A percentile compares a stretch with the other conserved stretches of the same genome.
Evolutionary conservation across 768 basidiomycete genomes (phyloP).

Genomic region (Albatrellus ellisii): DNA sequence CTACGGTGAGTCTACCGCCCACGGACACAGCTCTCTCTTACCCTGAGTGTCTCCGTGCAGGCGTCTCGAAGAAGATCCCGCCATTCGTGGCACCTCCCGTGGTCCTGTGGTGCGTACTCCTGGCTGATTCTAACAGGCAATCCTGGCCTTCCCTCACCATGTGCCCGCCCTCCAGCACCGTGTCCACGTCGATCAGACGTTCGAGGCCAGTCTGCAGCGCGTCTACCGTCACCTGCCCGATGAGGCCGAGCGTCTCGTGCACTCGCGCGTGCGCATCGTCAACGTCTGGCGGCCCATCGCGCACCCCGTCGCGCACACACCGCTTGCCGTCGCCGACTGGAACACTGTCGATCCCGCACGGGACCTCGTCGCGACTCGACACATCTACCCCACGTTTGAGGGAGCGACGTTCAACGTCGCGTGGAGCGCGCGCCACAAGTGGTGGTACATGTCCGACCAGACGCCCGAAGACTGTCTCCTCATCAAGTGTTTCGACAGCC

Average conservation of each 20-base stretch:
- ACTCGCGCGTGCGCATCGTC: constrained; percentile 29
- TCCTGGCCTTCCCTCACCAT: background rate
- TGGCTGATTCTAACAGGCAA: background rate
- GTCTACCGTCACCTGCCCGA: constrained; percentile 26
- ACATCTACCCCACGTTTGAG: constrained; percentile 22
- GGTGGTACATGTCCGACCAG: constrained; percentile 23
- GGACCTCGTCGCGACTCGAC: constrained; percentile 27
- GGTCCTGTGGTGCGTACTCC: constrained; percentile 23
- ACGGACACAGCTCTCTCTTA: background rate
- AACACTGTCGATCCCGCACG: constrained; percentile 21
- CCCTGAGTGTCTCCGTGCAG: background rate
- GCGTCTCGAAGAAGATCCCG: background rate
- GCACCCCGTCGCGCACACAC: constrained; percentile 25
- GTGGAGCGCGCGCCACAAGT: constrained; percentile 19
- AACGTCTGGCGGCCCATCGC: constrained; percentile 35
- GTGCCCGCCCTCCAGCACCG: constrained; percentile 17
- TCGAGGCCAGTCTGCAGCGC: constrained; percentile 22
- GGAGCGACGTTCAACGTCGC: constrained; percentile 21
- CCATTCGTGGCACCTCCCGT: constrained; percentile 11
- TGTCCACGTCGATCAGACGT: constrained; percentile 35
- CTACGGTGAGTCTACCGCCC: constrained; percentile 18
- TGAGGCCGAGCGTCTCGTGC: constrained; percentile 29
- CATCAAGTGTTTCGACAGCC: constrained; percentile 30
- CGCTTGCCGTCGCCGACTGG: constrained; percentile 30
- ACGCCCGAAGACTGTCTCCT: constrained; percentile 16